Evolutionary conservation across 2,329 filamentous ascomycete genomes (phyloP), one percentile per base, ranked within the genome.

Genomic region (Paraconiothyrium brasiliense): DNA sequence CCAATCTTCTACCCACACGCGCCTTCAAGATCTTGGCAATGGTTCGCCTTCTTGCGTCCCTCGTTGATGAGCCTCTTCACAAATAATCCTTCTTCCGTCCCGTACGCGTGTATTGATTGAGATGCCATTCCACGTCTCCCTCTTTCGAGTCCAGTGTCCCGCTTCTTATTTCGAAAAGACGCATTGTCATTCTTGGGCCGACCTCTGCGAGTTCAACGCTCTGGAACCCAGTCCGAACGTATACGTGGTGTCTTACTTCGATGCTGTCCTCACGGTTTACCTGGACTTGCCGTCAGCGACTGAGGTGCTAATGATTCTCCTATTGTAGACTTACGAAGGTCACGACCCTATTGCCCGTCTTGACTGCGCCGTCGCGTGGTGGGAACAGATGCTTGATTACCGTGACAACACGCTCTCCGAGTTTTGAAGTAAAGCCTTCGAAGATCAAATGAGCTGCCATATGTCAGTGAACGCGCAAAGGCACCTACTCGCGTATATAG

Each of bases 31-130:
- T 30, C 6, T 30, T 30, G 6, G 27, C 27, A 30, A 30, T 30
- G 2, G 27, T 30, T 30, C 27, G 6, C 27, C 27, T 30, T 30
- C 27, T 2, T 0, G 2, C 6, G 6, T 30, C 10, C 37, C 5
- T n/a, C 4, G 39, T 7, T 16, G 5, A 41, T 6, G 3, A 41
- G 37, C 39, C 16, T 41, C 16, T 55, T 88, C 81, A 97, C 58
- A 97, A 85, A 76, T 97, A 97, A 75, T 97, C 93, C 88, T 97
- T 97, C 87, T 98, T 98, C 81, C 89, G 89, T 71, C 91, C 90
- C 14, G 94, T 98, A 69, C 95, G 86, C 9, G 94, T 99, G 79
- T 97, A 99, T 76, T 97, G 94, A 64, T 92, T 96, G 66, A 99
- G 84, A 66, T 95, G 91, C 95, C 95, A 99, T 81, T 99, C 95